Evolutionary conservation across 1,284 basidiomycete genomes (phyloP).

Genomic region (Marasmius tenuissimus): DNA sequence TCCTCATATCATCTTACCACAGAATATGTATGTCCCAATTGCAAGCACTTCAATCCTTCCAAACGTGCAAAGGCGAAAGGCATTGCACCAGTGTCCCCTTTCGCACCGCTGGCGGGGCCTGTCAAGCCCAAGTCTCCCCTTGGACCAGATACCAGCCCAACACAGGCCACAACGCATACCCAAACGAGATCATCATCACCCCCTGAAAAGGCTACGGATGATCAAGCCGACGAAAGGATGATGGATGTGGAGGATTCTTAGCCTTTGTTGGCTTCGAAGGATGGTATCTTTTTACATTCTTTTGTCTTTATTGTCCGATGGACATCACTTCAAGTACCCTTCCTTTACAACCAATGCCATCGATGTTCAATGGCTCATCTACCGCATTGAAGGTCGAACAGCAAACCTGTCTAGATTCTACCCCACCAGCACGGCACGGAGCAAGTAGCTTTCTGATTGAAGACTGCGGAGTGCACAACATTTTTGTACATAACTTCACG

Average conservation of each 20-base stretch:
- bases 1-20: constrained; percentile 10
- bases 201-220: not conserved
- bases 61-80: constrained; percentile 35
- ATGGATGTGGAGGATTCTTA: constrained; percentile 5
- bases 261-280: not conserved
- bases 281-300: not conserved
- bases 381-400: no score
- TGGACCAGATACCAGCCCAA: not conserved
- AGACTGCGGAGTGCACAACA: no score
- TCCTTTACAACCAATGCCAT: no score
- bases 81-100: not conserved
- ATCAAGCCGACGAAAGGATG: constrained; percentile 1
- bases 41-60: constrained; percentile 71
- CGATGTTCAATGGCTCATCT: no score
- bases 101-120: not conserved
- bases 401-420: no score
- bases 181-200: not conserved
- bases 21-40: constrained; percentile 80
- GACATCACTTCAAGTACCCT: not conserved
- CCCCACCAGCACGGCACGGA: no score
- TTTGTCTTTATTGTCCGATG: not conserved
- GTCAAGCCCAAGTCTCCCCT: not conserved
- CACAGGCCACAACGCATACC: not conserved
- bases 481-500: no score
- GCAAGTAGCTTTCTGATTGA: no score